phyloP scores from a whole-genome alignment of 306 rosid species.

The Bauhinia variegata region DNA sequence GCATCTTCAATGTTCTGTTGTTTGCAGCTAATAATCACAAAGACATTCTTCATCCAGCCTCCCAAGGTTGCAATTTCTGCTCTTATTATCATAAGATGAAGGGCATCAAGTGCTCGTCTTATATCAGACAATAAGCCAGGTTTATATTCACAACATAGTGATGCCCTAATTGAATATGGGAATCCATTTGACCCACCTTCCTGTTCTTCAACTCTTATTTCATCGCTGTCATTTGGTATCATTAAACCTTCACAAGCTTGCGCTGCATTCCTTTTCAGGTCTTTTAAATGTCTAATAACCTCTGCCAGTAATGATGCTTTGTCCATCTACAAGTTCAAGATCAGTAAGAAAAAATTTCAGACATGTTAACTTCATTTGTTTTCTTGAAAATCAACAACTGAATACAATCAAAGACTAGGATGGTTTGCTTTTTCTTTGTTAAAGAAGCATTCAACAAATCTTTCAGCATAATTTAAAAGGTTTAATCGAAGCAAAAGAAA shows the following conservation, averaged over 20 bases:
- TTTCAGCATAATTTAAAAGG: not conserved
- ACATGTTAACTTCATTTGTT: not conserved
- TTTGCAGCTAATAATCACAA: constrained; percentile 56
- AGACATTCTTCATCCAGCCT: constrained; percentile 70
- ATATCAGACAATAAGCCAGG: constrained; percentile 67
- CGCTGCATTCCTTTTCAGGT: constrained; percentile 57
- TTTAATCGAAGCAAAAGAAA: constrained; percentile 19
- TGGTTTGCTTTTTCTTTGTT: constrained; percentile 3
- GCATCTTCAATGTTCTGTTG: constrained; percentile 46
- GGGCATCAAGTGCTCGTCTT: constrained; percentile 60
- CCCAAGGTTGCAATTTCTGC: constrained; percentile 69
- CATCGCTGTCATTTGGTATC: constrained; percentile 67
- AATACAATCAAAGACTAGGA: not conserved
- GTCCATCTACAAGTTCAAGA: constrained; percentile 64
- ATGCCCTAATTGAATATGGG: constrained; percentile 61
- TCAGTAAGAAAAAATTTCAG: not conserved
- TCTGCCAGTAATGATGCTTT: constrained; percentile 74
- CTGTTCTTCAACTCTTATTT: constrained; percentile 67
- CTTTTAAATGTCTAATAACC: constrained; percentile 64
- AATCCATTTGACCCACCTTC: constrained; percentile 52
- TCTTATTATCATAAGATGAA: constrained; percentile 55
- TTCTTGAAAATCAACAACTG: constrained; percentile 1
- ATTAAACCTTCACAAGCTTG: constrained; percentile 56
- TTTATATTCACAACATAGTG: constrained; percentile 66
- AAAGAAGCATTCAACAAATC: constrained; percentile 4